Evolutionary conservation across 371 early-diverging fungal genomes (phyloP), one percentile per base, ranked within the genome.

Genomic region (Actinomortierella wolfii): DNA sequence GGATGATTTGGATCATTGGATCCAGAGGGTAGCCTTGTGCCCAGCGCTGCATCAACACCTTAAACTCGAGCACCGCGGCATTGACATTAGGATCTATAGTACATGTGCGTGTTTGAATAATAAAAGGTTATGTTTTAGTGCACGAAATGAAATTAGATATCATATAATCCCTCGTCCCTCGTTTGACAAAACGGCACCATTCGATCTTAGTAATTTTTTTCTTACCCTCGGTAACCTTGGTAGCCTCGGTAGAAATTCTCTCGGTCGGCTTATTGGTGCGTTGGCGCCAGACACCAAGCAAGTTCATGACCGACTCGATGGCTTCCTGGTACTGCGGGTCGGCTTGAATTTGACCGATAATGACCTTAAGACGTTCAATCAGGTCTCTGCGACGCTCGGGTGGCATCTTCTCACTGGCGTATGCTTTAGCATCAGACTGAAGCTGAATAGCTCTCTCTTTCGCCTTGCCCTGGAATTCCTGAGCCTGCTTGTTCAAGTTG

Each of bases 31-130:
- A 47, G 0, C 81, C 84, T 65, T 84, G 84, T 15, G 83, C 83
- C 84, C 84, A 84, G 21, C 76, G 78, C 61, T 84, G 81, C n/a
- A 82, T 60, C 13, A 84, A 77, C 15, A 81, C 59, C 65, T 81
- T 81, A 55, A 79, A 63, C 59, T 84, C 84, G 4, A 62, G 18
- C 24, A 73, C 70, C 11, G 83, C 79, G 14, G 68, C 56, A 25
- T 61, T 54, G 50, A 75, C 69, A 44, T 75, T 73, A 13, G 71
- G 56, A 41, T 79, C 75, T 41, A 47, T 24, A 8, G 20, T 49
- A 24, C 2, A 48, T 23, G 6, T 6, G 26, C n/a, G 34, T 43
- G 20, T n/a, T 18, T 40, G 20, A n/a, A 23, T 9, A 26, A 44
- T 17, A 46, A 40, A 17, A 18, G 20, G 13, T 40, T 24, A 46